These are phyloP conservation scores for Notholithocarpus densiflorus DNA, from an alignment of 306 rosid species.

Conservation along the genomic window DNA sequence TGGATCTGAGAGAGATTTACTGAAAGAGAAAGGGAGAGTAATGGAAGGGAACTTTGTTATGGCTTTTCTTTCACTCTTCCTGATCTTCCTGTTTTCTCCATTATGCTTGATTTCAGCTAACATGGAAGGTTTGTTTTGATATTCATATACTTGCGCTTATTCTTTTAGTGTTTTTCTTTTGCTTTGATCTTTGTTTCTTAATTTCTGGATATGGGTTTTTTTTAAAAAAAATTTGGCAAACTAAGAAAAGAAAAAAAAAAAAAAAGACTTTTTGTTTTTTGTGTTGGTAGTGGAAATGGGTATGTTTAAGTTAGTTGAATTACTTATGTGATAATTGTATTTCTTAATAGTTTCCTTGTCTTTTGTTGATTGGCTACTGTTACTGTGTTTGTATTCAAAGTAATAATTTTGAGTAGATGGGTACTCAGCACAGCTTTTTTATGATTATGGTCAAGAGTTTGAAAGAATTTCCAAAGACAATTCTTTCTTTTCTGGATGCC, in stretches of 20 bases:
- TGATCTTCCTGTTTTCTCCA: constrained; percentile 55
- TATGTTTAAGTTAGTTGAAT: not conserved
- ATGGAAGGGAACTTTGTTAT: constrained; percentile 55
- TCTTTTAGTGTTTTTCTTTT: not conserved
- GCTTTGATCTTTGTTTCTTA: constrained; percentile 8
- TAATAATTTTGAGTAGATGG: not conserved
- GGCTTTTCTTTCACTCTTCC: constrained; percentile 51
- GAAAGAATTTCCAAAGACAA: not conserved
- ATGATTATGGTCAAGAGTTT: not conserved
- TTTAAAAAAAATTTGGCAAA: not conserved
- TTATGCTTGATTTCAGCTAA: constrained; percentile 82
- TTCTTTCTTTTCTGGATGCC: not conserved
- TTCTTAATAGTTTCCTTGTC: not conserved
- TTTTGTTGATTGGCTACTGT: not conserved
- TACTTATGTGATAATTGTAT: not conserved
- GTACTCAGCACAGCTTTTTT: not conserved
- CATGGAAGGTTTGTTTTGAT: constrained; percentile 70
- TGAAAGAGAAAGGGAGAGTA: constrained; percentile 14
- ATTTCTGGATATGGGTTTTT: constrained; percentile 14
- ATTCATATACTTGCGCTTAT: not conserved
- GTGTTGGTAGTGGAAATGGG: constrained; percentile 1
- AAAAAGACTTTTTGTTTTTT: not conserved
- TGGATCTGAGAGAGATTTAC: constrained; percentile 79
- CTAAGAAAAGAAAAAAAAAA: too few species aligned
- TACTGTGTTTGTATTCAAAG: not conserved